Evolutionary conservation across 768 basidiomycete species (phyloP).

Genomic region (Chalciporus piperatus): DNA sequence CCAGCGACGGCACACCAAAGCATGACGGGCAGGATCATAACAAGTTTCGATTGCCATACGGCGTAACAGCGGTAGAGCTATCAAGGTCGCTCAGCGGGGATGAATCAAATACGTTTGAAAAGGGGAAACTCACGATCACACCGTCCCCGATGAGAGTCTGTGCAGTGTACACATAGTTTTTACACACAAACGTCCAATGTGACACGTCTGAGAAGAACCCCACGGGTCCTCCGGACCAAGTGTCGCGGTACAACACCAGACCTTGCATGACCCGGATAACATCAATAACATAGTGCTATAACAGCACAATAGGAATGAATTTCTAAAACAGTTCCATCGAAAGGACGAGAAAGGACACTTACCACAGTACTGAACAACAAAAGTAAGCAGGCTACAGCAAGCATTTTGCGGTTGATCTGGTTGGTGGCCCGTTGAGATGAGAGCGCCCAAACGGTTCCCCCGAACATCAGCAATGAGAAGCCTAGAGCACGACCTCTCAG

Average conservation of each 20-base stretch:
- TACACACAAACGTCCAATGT: conserved; percentile 29
- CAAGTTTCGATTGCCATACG: conserved; percentile 29
- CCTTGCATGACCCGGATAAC: conserved; percentile 26
- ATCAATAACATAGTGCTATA: conserved; percentile 27
- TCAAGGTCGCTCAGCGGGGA: background rate
- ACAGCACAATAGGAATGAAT: background rate
- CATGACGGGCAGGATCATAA: conserved; percentile 28
- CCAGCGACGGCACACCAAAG: conserved; percentile 29
- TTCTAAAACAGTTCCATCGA: background rate
- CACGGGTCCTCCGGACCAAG: conserved; percentile 17
- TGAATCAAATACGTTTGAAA: background rate
- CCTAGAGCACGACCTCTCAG: conserved; percentile 19
- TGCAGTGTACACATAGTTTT: conserved; percentile 20
- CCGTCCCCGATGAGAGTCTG: conserved; percentile 32
- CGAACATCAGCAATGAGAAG: conserved; percentile 36
- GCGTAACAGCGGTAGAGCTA: conserved; percentile 31
- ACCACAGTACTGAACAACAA: conserved; percentile 32
- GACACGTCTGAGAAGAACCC: conserved; percentile 26
- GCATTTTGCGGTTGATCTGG: conserved; percentile 19
- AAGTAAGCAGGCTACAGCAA: conserved; percentile 24
- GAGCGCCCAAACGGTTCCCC: conserved; percentile 28
- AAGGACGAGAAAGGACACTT: background rate
- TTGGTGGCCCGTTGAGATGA: background rate
- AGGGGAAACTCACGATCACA: conserved; percentile 21
- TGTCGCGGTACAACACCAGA: conserved; percentile 20